Evolutionary conservation across 163 green algal genomes (phyloP), one percentile per base, ranked within the genome.

Genomic region (Chlamydomonas reinhardtii): DNA sequence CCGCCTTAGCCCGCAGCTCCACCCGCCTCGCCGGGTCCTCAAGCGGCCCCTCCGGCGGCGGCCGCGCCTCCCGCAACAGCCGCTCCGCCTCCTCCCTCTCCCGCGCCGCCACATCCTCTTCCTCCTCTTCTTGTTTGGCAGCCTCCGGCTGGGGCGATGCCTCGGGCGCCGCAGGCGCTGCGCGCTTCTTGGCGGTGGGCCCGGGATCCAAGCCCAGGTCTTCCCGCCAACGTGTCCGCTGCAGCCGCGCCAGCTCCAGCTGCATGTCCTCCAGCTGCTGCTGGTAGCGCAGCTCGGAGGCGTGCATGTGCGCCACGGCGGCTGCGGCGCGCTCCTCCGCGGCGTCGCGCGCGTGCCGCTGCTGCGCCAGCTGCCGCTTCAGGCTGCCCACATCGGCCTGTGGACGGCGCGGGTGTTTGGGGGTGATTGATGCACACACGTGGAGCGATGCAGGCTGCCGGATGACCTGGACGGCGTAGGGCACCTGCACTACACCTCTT

Each of bases 241-340:
- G 68, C 15, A 34, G 68, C 48, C 71, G 52, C 0, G 54, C 52
- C 34, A 85, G 79, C 69, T 85, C 68, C 16, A 70, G 79, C 54
- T 85, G 79, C 52, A 78, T 70, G 34, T 77, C 79, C 69, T 85
- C 79, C 25, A 85, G 3, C 79, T 85, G 68, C 19, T 29, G 37
- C 66, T 77, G 66, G 78, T 85, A 85, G 31, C 52, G 32, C 52
- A 85, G 68, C 68, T 85, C 79, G 4, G 68, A 85, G 2, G 79
- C 32, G 69, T 85, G 79, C 79, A 85, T 85, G 68, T 85, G 79
- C 68, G 75, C 66, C 68, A 85, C 61, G 52, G 79, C 79, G 32
- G 79, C 79, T 0, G 79, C 52, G 68, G 79, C 79, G 52, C 79
- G 79, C 68, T 85, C 79, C 64, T 85, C 79, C 14, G 79, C 79